phyloP scores from a whole-genome alignment of 2,329 filamentous ascomycete genomes.

The Cercospora janseana region DNA sequence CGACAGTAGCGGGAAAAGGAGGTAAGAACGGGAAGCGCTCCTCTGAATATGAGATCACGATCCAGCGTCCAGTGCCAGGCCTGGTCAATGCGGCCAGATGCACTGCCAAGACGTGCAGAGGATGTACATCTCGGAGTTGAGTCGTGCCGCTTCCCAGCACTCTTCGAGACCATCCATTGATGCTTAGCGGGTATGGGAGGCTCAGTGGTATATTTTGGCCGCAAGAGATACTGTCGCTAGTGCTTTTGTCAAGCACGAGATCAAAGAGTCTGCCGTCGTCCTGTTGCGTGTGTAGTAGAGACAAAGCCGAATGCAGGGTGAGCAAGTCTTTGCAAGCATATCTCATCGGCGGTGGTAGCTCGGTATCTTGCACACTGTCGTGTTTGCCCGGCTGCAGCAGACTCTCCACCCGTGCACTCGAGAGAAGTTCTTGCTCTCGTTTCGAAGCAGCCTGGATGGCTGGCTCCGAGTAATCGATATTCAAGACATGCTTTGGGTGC shows the following conservation, averaged over 20 bases:
- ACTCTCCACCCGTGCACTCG: constrained; percentile 13
- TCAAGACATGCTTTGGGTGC: constrained; percentile 24
- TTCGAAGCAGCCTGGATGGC: constrained; percentile 22
- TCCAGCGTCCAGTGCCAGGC: constrained; percentile 39
- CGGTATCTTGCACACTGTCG: constrained; percentile 20
- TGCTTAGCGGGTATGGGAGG: constrained; percentile 25
- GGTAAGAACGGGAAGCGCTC: constrained; percentile 42
- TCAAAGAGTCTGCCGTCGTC: constrained; percentile 22
- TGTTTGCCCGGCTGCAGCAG: constrained; percentile 18
- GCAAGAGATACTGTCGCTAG: constrained; percentile 27
- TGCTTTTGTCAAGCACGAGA: constrained; percentile 28
- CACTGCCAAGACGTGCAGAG: constrained; percentile 41
- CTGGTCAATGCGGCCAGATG: constrained; percentile 42
- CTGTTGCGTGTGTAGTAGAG: constrained; percentile 15
- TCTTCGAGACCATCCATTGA: constrained; percentile 27
- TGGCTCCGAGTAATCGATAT: constrained; percentile 25
- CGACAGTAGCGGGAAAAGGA: constrained; percentile 21
- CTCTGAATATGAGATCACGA: constrained; percentile 42
- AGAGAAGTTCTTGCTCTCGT: constrained; percentile 24
- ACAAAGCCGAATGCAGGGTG: constrained; percentile 22
- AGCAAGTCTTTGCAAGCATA: constrained; percentile 27
- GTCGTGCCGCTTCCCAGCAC: constrained; percentile 18
- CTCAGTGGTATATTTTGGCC: constrained; percentile 20
- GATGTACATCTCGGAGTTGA: constrained; percentile 36
- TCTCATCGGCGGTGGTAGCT: constrained; percentile 19